phyloP scores from a whole-genome alignment of 192 early-diverging fungal genomes.

The Backusella morwellensis region DNA sequence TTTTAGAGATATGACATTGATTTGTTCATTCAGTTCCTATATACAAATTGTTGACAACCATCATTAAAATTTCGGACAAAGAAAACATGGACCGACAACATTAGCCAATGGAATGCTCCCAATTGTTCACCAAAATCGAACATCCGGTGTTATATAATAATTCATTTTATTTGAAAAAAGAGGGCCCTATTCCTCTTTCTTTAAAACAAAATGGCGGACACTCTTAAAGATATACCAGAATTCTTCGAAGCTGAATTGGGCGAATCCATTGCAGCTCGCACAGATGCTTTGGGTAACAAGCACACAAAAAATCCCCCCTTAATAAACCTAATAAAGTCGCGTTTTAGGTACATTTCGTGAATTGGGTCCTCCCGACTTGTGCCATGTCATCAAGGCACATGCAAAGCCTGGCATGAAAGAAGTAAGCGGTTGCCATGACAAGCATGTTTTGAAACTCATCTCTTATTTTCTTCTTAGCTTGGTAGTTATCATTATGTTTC shows the following conservation, averaged over 20 bases:
- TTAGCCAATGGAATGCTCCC: not conserved
- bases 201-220: constrained; percentile 42
- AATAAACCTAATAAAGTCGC: not conserved
- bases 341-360: constrained; percentile 77
- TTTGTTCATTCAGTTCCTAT: too few species aligned
- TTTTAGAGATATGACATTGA: too few species aligned
- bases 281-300: constrained; percentile 83
- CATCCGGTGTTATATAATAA: not conserved
- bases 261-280: constrained; percentile 84
- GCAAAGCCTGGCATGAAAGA: constrained; percentile 76
- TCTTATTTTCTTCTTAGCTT: constrained; percentile 54
- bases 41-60: too few species aligned
- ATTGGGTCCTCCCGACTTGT: constrained; percentile 96
- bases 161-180: too few species aligned
- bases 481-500: constrained; percentile 81
- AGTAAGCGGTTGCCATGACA: constrained; percentile 37
- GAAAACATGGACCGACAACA: not conserved
- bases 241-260: constrained; percentile 94
- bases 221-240: constrained; percentile 88
- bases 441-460: too few species aligned
- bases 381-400: constrained; percentile 93
- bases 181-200: not conserved
- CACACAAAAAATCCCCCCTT: too few species aligned
- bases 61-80: not conserved
- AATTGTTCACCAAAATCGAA: not conserved